Evolutionary conservation across 495 filamentous ascomycete species (phyloP), one percentile per base, ranked within the genome.

Genomic region (Aspergillus indologenus): DNA sequence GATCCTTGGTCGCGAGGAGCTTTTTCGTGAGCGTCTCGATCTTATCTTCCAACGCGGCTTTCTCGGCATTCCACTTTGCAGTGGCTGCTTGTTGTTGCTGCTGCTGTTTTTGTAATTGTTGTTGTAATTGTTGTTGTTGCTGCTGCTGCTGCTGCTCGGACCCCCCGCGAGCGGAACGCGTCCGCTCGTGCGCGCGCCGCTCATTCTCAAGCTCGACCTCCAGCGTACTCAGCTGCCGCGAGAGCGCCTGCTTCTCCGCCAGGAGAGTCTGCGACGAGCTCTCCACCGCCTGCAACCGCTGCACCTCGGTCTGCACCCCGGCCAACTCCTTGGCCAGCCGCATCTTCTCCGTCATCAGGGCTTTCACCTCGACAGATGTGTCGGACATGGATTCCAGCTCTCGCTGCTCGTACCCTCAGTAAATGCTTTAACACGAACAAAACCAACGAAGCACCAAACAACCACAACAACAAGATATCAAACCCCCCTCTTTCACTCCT

Each of bases 191-290:
- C 2, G 87, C 79, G 23, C 85, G 81, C 67, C 86, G 92, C 67
- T 92, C 88, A 49, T 87, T 86, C 56, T 90, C 90, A 9, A 96
- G 78, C 65, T 94, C 88, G 45, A 90, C 82, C 65, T 96, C 87
- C 4, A 93, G 65, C 5, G 86, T 83, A 65, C 78, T 87, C 42
- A 96, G 68, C 69, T 91, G 86, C 24, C 88, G 82, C 64, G 92
- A 85, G 15, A 96, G 70, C 17, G 85, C 81, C 18, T 91, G 71
- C 62, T 94, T 96, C 64, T 92, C 89, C 2, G 86, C 75, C 23
- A 92, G 75, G 7, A 87, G 69, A 6, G 79, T 77, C 62, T 90
- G 86, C 44, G 89, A 79, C 22, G 84, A 82, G 17, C 79, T 73
- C 21, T 83, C 80, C 68, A 96, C 90, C 1, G 85, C 81, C 59